Conservation (phyloP, 176 grass and related monocot species). For the Guadua angustifolia region DNA sequence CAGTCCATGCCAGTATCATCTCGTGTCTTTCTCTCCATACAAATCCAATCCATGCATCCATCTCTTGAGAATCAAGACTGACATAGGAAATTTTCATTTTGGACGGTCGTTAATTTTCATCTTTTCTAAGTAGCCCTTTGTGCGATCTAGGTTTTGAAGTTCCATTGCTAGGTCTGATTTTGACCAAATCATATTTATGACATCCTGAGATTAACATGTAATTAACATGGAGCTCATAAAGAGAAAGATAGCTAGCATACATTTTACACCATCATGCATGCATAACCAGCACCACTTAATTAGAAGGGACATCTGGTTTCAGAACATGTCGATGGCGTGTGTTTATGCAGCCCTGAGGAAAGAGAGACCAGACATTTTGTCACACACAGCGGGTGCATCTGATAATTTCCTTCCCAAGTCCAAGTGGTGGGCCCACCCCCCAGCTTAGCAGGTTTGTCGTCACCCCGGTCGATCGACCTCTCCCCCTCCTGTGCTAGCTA, state of each 20-base stretch:
- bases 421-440: constrained; percentile 18
- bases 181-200: no score
- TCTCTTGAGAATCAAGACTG: no score
- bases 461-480: neutral
- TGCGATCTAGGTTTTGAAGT: neutral
- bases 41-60: neutral
- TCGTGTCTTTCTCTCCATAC: neutral
- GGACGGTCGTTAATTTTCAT: neutral
- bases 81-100: neutral
- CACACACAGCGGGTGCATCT: neutral
- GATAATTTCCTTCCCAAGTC: neutral
- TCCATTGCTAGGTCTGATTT: no score
- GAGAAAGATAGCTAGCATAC: neutral
- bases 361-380: neutral
- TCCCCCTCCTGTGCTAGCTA: neutral
- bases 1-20: neutral
- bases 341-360: no score
- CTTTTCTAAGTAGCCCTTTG: neutral
- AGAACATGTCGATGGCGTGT: no score
- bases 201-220: no score
- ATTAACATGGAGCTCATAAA: neutral
- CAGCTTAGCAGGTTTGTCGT: constrained; percentile 34
- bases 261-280: no score
- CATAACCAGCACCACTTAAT: no score
- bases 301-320: no score